A percentile compares a stretch with the other conserved stretches of the same genome.
phyloP scores from a whole-genome alignment of 768 basidiomycete species.

The Tylopilus plumbeoviolaceoides region DNA sequence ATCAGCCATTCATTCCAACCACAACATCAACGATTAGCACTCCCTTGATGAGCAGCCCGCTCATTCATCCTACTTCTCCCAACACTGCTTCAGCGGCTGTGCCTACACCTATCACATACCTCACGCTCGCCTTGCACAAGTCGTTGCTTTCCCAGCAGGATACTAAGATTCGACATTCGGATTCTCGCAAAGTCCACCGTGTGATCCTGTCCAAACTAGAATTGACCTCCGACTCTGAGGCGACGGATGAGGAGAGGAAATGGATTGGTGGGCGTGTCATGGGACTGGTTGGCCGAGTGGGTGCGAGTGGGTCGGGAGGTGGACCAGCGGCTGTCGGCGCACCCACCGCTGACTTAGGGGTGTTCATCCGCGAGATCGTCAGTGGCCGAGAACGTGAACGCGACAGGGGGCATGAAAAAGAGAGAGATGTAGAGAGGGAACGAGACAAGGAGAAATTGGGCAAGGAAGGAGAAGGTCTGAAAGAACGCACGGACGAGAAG shows the following conservation, averaged over 20 bases:
- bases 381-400: slow-evolving; percentile 29
- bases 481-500: slow-evolving; percentile 32
- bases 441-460: slow-evolving; percentile 36
- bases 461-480: slow-evolving; percentile 33
- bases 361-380: slow-evolving; percentile 45
- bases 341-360: slow-evolving; percentile 48
- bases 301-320: slow-evolving; percentile 30
- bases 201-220: slow-evolving; percentile 60
- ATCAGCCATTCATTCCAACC: slow-evolving; percentile 3
- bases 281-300: slow-evolving; percentile 37
- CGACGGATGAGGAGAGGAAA: slow-evolving; percentile 29
- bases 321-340: slow-evolving; percentile 42
- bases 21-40: slow-evolving; percentile 3
- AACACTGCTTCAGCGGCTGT: neutral
- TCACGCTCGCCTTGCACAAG: slow-evolving; percentile 24
- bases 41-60: slow-evolving; percentile 8
- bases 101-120: slow-evolving; percentile 10
- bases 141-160: slow-evolving; percentile 27
- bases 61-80: slow-evolving; percentile 14
- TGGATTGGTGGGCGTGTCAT: slow-evolving; percentile 32
- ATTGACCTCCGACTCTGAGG: slow-evolving; percentile 29
- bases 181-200: slow-evolving; percentile 59
- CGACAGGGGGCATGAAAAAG: slow-evolving; percentile 32
- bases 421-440: slow-evolving; percentile 30
- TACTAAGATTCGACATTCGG: slow-evolving; percentile 33